Percentiles rank a stretch among this genome's conserved stretches.
These are phyloP conservation scores for Fusarium pseudocircinatum DNA, from an alignment of 2,329 filamentous ascomycete genomes.

Conservation along the genomic window DNA sequence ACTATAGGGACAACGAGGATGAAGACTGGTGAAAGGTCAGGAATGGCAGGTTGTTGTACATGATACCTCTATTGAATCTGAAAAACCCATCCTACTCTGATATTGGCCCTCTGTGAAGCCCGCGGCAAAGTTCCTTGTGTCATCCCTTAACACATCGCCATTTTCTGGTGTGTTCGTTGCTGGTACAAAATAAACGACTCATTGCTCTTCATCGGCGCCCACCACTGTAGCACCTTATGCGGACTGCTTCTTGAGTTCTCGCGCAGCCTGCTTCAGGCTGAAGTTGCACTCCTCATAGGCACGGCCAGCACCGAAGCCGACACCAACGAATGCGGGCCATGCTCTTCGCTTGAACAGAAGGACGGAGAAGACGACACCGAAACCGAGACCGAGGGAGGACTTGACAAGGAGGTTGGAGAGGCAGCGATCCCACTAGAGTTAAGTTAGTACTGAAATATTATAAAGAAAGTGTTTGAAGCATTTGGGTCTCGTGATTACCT, in stretches of 20 bases:
- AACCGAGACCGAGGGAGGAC: conserved; percentile 93
- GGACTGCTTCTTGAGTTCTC: conserved; percentile 64
- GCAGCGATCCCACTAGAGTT: conserved; percentile 91
- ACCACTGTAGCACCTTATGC: conserved; percentile 46
- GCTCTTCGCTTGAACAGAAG: conserved; percentile 97
- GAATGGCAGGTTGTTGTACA: conserved; percentile 47
- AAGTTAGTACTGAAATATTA: conserved; percentile 32
- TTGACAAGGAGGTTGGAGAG: conserved; percentile 97
- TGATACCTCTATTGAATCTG: conserved; percentile 46
- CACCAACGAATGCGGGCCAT: conserved; percentile 95
- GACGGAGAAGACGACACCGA: conserved; percentile 98
- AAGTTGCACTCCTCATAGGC: conserved; percentile 99
- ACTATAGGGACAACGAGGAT: neutral
- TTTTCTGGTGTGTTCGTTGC: conserved; percentile 40
- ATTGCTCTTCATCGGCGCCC: neutral
- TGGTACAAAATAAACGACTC: conserved; percentile 35
- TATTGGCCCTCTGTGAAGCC: conserved; percentile 40
- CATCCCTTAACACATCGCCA: conserved; percentile 33
- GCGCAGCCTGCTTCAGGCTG: conserved; percentile 71
- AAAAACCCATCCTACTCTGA: conserved; percentile 42
- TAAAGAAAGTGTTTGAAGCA: neutral
- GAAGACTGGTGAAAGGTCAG: conserved; percentile 2
- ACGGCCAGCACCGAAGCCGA: conserved; percentile 94
- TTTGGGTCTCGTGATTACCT: conserved; percentile 69
- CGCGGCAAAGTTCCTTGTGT: conserved; percentile 28